Base-by-base conservation (phyloP, 306 rosid species). In the Castanopsis chinensis region DNA sequence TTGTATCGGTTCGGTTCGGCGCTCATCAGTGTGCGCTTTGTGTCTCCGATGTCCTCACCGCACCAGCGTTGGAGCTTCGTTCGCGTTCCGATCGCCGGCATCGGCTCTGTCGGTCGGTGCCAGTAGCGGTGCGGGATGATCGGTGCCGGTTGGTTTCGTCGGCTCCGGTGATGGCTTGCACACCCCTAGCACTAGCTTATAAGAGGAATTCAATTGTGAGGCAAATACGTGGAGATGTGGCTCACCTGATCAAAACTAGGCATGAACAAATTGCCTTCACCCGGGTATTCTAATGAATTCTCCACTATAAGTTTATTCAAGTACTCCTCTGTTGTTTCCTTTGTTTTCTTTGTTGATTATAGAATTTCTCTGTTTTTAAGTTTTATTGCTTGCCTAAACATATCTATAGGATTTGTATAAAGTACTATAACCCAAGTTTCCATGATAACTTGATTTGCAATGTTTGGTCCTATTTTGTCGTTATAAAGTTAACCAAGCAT, bases 161-260 rank as follows among this genome's bases (percentile, higher is more conserved):
- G n/a, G n/a, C n/a, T n/a, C n/a, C n/a, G n/a, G n/a, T n/a, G n/a
- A n/a, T n/a, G n/a, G n/a, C n/a, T n/a, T n/a, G n/a, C n/a, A n/a
- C n/a, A n/a, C n/a, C n/a, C n/a, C n/a, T n/a, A n/a, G 70, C 74
- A 58, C 53, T 20, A 52, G 53, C 43, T 41, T 17, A 80, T 86
- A 93, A 90, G 83, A 88, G 88, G 78, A 37, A 78, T 4, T 77
- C 86, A 25, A 88, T 90, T 23, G 87, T 77, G 0, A 91, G 79
- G 68, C 94, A 87, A 76, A 51, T 88, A 14, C 81, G 92, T 3
- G 74, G 86, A 69, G 98, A 93, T 71, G n/a, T 86, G 35, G 87
- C 82, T 49, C 83, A 88, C 68, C 89, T 93, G 5, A 80, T 91
- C 32, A 81, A 72, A 32, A 33, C 65, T 73, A 97, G 94, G 76